Evolutionary conservation across 768 basidiomycete species (phyloP).

Genomic region (Pluteus cervinus): DNA sequence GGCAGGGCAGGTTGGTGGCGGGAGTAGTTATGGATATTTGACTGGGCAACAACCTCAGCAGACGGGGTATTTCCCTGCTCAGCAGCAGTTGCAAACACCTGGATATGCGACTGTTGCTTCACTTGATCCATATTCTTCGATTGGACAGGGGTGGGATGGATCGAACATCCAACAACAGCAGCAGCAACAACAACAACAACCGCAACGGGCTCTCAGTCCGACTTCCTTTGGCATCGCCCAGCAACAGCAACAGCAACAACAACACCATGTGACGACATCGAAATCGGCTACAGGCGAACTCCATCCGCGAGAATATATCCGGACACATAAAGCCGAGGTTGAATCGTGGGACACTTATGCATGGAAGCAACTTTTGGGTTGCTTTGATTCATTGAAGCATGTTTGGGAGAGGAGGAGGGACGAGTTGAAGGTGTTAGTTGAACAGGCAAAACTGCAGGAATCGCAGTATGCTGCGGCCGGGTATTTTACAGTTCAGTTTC

Average conservation of each 20-base stretch:
- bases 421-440: conserved; percentile 43
- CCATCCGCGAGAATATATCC: conserved; percentile 69
- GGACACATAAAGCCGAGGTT: conserved; percentile 57
- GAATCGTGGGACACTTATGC: conserved; percentile 66
- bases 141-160: conserved; percentile 37
- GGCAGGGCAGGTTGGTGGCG: conserved; percentile 28
- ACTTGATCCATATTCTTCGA: conserved; percentile 46
- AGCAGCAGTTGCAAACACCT: conserved; percentile 41
- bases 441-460: conserved; percentile 41
- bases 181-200: conserved; percentile 12
- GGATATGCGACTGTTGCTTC: conserved; percentile 42
- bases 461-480: conserved; percentile 30
- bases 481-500: conserved; percentile 35
- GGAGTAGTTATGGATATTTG: conserved; percentile 33
- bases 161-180: conserved; percentile 13
- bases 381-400: conserved; percentile 59
- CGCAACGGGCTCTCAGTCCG: conserved; percentile 13
- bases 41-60: conserved; percentile 23
- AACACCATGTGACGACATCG: conserved; percentile 14
- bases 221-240: conserved; percentile 7
- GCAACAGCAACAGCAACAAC: conserved; percentile 5
- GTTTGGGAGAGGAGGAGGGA: conserved; percentile 59
- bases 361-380: conserved; percentile 64
- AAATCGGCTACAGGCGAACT: conserved; percentile 30
- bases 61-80: conserved; percentile 33